A percentile compares a stretch with the other conserved stretches of the same genome.
Conservation (phyloP, 2,329 filamentous ascomycete species). For the Phyllosticta citrichinensis region DNA sequence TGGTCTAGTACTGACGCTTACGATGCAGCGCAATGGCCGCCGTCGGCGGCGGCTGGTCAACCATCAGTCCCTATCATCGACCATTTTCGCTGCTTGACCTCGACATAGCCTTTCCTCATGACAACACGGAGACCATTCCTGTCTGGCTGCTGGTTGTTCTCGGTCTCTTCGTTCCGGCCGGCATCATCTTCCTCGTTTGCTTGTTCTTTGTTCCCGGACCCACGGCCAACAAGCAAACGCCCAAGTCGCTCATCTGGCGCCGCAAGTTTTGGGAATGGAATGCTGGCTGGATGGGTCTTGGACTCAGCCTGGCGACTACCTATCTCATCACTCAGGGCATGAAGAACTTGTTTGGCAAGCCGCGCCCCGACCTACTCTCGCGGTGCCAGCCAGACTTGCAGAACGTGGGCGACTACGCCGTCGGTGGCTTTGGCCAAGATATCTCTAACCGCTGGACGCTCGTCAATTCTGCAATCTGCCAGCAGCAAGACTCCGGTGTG, state of each 20-base stretch:
- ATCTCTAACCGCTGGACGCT: constrained; percentile 52
- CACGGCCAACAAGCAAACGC: constrained; percentile 52
- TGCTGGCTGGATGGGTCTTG: constrained; percentile 71
- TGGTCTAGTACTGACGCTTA: neutral
- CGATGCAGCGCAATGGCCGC: constrained; percentile 42
- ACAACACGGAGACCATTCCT: constrained; percentile 61
- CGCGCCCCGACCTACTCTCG: constrained; percentile 52
- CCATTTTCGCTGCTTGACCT: constrained; percentile 65
- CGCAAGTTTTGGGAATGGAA: constrained; percentile 89
- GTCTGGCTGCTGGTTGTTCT: constrained; percentile 55
- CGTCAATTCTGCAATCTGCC: constrained; percentile 69
- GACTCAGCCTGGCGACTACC: constrained; percentile 57
- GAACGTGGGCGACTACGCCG: constrained; percentile 44
- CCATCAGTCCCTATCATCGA: constrained; percentile 53
- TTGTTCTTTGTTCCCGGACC: constrained; percentile 62
- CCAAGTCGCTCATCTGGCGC: constrained; percentile 58
- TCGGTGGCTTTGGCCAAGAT: constrained; percentile 50
- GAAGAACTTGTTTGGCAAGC: constrained; percentile 64
- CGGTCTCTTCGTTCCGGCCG: constrained; percentile 52
- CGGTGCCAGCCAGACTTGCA: constrained; percentile 67
- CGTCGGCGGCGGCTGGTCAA: constrained; percentile 50
- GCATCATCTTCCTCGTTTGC: constrained; percentile 58
- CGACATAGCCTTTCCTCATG: constrained; percentile 69
- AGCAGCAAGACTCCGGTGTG: constrained; percentile 48
- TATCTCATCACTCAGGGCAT: constrained; percentile 78